Conservation (phyloP, 2,329 filamentous ascomycete genomes). For the Xylariaceae sp. region DNA sequence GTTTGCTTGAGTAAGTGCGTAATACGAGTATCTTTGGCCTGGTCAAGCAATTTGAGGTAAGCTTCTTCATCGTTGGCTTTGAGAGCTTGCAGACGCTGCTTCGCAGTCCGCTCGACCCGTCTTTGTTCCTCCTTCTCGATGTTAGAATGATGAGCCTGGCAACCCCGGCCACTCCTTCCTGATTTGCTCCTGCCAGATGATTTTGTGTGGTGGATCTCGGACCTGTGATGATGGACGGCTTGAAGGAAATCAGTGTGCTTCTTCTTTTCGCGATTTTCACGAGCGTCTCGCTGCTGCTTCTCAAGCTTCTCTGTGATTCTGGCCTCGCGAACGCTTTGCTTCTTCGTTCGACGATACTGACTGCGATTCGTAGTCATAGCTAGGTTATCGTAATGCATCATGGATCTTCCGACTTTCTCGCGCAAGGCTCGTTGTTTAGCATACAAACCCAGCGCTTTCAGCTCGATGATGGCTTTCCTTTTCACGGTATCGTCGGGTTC, state of each 20-base stretch:
- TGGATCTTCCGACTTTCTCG: constrained; percentile 81
- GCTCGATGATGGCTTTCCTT: constrained; percentile 87
- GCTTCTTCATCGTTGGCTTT: constrained; percentile 99
- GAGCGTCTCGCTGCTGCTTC: constrained; percentile 95
- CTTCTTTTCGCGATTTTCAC: constrained; percentile 95
- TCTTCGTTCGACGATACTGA: constrained; percentile 91
- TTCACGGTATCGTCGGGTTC: constrained; percentile 79
- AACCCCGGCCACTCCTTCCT: constrained; percentile 83
- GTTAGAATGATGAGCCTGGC: constrained; percentile 85
- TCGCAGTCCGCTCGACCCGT: constrained; percentile 92
- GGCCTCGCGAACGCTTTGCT: constrained; percentile 90
- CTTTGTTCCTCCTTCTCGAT: constrained; percentile 99
- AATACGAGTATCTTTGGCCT: constrained; percentile 99
- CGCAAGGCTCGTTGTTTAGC: constrained; percentile 83
- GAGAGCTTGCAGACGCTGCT: constrained; percentile 97
- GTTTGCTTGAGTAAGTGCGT: constrained; percentile 95
- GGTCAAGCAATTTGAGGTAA: constrained; percentile 94
- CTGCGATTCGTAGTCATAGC: constrained; percentile 95
- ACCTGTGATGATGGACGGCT: constrained; percentile 76
- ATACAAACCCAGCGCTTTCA: constrained; percentile 85
- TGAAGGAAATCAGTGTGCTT: constrained; percentile 91
- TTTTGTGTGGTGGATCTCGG: constrained; percentile 69
- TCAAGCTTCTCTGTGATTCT: constrained; percentile 98
- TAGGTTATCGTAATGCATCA: constrained; percentile 93
- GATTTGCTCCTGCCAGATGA: constrained; percentile 67